phyloP scores from a whole-genome alignment of 257 asterid genomes.

The Petrea volubilis region DNA sequence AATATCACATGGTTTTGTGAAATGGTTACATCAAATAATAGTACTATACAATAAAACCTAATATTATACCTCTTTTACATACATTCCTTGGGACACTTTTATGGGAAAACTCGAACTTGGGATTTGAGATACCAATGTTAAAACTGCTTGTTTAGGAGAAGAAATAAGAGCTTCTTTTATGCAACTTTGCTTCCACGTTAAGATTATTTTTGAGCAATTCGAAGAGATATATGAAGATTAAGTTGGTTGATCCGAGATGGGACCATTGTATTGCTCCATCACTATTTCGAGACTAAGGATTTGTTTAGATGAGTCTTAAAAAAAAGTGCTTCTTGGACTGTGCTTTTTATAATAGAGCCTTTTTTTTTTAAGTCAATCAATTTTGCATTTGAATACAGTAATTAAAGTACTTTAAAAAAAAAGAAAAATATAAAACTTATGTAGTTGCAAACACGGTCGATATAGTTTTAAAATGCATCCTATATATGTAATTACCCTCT shows the following conservation, averaged over 20 bases:
- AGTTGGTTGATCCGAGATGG: constrained; percentile 41
- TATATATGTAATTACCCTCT: too few species aligned
- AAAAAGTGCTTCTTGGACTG: too few species aligned
- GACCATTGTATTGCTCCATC: constrained; percentile 36
- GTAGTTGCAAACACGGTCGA: too few species aligned
- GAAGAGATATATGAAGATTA: constrained; percentile 11
- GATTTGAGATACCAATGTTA: constrained; percentile 30
- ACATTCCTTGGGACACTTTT: constrained; percentile 37
- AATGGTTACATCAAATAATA: constrained; percentile 8
- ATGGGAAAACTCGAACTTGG: constrained; percentile 45
- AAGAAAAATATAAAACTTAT: too few species aligned
- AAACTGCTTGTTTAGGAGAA: neutral
- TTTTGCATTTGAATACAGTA: too few species aligned
- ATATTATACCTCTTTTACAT: neutral
- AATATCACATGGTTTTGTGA: constrained; percentile 16
- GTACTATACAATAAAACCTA: constrained; percentile 1
- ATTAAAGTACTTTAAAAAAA: too few species aligned
- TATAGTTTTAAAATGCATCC: too few species aligned
- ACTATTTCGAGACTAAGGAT: neutral
- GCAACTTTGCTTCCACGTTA: constrained; percentile 48
- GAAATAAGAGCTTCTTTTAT: constrained; percentile 9
- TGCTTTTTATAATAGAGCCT: too few species aligned
- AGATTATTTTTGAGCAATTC: constrained; percentile 31
- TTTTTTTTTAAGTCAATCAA: too few species aligned
- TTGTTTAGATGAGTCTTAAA: too few species aligned